phyloP scores from a whole-genome alignment of 495 filamentous ascomycete genomes.

The Penicillium lividum region DNA sequence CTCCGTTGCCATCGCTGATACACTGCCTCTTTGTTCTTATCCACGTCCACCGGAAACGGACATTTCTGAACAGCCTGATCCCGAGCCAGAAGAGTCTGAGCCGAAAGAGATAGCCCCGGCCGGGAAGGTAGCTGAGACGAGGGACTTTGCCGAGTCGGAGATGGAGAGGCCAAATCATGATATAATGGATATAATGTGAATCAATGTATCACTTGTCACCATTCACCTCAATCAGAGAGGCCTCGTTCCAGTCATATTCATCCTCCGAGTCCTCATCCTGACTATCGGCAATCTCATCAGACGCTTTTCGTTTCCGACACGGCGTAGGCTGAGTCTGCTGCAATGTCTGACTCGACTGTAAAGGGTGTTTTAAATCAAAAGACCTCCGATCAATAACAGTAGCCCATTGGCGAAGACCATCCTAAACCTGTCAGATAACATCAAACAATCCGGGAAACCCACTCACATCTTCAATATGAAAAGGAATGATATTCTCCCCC shows the following conservation, averaged over 20 bases:
- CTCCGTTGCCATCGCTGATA: constrained; percentile 30
- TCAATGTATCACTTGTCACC: neutral
- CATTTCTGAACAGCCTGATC: constrained; percentile 6
- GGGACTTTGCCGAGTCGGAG: constrained; percentile 18
- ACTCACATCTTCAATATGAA: constrained; percentile 43
- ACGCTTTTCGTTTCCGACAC: constrained; percentile 48
- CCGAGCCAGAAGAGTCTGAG: constrained; percentile 14
- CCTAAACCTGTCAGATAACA: constrained; percentile 20
- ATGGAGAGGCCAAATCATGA: constrained; percentile 6
- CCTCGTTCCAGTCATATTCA: constrained; percentile 38
- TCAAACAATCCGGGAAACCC: neutral
- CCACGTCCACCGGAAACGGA: constrained; percentile 14
- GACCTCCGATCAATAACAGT: neutral
- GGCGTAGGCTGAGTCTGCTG: neutral
- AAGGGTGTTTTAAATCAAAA: neutral
- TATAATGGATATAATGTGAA: constrained; percentile 4
- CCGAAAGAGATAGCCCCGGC: constrained; percentile 14
- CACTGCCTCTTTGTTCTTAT: constrained; percentile 29
- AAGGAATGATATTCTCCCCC: constrained; percentile 40
- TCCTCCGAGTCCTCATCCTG: constrained; percentile 49
- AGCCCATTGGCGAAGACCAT: constrained; percentile 30
- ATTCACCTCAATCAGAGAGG: neutral
- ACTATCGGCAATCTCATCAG: constrained; percentile 50
- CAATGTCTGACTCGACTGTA: neutral
- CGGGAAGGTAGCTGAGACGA: constrained; percentile 17